These are phyloP conservation scores for Tuber calosporum DNA, from an alignment of 495 filamentous ascomycete species.

Conservation along the genomic window DNA sequence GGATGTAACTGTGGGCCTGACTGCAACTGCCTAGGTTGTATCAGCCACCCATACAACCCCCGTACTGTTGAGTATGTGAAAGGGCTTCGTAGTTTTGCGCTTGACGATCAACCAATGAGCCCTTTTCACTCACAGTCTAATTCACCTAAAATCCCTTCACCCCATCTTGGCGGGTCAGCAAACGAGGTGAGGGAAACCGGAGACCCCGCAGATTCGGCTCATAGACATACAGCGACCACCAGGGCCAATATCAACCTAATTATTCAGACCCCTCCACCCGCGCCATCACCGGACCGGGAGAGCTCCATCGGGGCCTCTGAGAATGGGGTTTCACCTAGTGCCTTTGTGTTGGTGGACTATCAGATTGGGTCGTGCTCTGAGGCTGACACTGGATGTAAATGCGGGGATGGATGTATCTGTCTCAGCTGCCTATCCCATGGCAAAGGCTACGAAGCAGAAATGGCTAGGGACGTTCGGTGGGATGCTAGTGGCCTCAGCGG, in stretches of 20 bases:
- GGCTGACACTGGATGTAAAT: constrained; percentile 31
- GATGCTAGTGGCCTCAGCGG: not conserved
- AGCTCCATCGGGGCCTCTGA: constrained; percentile 22
- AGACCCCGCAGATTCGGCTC: constrained; percentile 6
- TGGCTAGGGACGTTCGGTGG: not conserved
- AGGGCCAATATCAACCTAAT: constrained; percentile 11
- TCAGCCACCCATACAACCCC: constrained; percentile 30
- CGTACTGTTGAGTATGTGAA: constrained; percentile 34
- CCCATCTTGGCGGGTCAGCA: constrained; percentile 9
- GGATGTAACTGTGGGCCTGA: constrained; percentile 23
- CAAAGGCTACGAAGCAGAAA: constrained; percentile 23
- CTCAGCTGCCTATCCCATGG: constrained; percentile 37
- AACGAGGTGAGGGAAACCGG: not conserved
- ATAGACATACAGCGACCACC: constrained; percentile 12
- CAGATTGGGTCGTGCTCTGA: constrained; percentile 33
- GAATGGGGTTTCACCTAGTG: constrained; percentile 29
- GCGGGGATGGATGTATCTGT: constrained; percentile 37
- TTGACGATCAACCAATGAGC: constrained; percentile 13
- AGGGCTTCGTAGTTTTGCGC: constrained; percentile 28
- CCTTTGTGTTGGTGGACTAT: constrained; percentile 37
- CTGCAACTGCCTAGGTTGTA: constrained; percentile 31
- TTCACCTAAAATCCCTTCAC: constrained; percentile 14
- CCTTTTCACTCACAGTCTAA: constrained; percentile 4
- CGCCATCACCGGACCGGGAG: constrained; percentile 24
- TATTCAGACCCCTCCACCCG: constrained; percentile 10